A percentile compares a stretch with the other conserved stretches of the same genome.
phyloP scores from a whole-genome alignment of 805 yeast genomes.

The Myxozyma kluyveri region DNA sequence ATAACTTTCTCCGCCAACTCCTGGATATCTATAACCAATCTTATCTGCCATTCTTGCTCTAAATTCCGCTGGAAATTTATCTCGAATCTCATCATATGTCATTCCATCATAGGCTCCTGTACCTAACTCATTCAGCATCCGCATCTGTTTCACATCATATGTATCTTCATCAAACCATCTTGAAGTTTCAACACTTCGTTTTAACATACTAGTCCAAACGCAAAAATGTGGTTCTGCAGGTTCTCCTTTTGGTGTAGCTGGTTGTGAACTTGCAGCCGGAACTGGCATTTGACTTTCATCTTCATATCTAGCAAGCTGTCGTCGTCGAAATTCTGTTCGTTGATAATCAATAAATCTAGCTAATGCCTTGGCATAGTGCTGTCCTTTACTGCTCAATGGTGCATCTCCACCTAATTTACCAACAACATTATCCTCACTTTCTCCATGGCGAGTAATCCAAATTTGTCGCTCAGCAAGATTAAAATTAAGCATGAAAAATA shows the following conservation, averaged over 20 bases:
- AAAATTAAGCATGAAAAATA: conserved; percentile 83
- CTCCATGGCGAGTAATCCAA: conserved; percentile 95
- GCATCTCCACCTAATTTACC: conserved; percentile 96
- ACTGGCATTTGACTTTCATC: conserved; percentile 45
- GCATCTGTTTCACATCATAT: conserved; percentile 79
- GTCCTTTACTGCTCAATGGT: conserved; percentile 72
- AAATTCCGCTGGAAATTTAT: conserved; percentile 71
- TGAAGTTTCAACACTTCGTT: conserved; percentile 76
- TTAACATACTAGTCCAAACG: conserved; percentile 89
- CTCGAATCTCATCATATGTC: conserved; percentile 84
- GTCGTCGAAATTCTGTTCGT: conserved; percentile 62
- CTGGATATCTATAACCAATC: conserved; percentile 87
- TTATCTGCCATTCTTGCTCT: conserved; percentile 72
- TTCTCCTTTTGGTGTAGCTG: conserved; percentile 34
- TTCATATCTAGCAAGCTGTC: conserved; percentile 56
- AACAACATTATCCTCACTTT: conserved; percentile 74
- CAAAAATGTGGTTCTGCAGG: conserved; percentile 74
- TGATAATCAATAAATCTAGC: conserved; percentile 71
- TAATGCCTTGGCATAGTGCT: conserved; percentile 67
- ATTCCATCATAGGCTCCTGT: conserved; percentile 91
- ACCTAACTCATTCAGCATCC: conserved; percentile 90
- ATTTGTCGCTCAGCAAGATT: conserved; percentile 85
- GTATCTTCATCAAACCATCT: conserved; percentile 67
- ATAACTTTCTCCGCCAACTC: conserved; percentile 95
- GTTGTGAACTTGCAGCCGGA: conserved; percentile 33